Evolutionary conservation across 1,284 basidiomycete genomes (phyloP).

Genomic region (Malassezia caprae): DNA sequence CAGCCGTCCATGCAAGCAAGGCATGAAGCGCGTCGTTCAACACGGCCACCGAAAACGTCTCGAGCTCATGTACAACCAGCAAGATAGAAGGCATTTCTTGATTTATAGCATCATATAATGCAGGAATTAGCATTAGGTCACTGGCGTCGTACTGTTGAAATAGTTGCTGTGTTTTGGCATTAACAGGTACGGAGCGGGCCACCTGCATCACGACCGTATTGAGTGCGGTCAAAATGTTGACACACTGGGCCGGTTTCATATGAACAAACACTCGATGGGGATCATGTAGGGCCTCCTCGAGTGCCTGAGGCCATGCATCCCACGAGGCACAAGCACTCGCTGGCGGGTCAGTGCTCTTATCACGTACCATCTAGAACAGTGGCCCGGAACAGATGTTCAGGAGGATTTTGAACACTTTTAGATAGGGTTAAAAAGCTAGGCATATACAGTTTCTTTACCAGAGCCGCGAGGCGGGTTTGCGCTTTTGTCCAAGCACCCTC

Average conservation of each 20-base stretch:
- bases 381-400: neutral
- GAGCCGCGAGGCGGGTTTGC: neutral
- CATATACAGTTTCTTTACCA: neutral
- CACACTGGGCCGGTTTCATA: constrained; percentile 1
- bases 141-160: neutral
- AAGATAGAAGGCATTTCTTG: neutral
- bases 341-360: neutral
- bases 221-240: neutral
- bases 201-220: constrained; percentile 1
- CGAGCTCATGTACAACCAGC: neutral
- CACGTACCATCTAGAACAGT: constrained; percentile 2
- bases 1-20: neutral
- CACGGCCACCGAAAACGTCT: constrained; percentile 3
- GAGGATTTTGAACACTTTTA: neutral
- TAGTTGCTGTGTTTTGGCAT: neutral
- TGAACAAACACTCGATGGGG: neutral
- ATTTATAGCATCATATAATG: neutral
- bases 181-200: neutral
- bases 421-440: neutral
- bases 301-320: neutral
- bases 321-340: neutral
- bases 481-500: neutral
- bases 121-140: constrained; percentile 3
- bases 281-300: neutral
- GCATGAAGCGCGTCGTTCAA: constrained; percentile 11